These are phyloP conservation scores for Blastobotrys persicus DNA, from an alignment of 1,139 yeast genomes.

Conservation along the genomic window DNA sequence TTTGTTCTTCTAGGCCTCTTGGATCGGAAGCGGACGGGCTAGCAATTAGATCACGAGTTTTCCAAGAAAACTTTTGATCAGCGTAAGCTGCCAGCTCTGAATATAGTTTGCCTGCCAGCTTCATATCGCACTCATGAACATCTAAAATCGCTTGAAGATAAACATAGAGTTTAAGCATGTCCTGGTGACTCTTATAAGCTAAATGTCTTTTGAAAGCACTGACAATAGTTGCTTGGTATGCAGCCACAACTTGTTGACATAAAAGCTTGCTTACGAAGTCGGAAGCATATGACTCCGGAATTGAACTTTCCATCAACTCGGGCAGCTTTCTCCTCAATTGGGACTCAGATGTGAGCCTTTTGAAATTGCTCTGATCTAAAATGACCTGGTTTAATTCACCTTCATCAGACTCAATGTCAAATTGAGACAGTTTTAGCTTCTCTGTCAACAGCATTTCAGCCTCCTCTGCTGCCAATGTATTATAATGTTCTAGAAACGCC, in stretches of 20 bases:
- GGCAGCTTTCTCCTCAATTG: not conserved
- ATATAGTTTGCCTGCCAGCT: conserved; percentile 18
- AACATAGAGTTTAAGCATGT: not conserved
- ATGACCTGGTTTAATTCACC: not conserved
- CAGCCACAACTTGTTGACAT: conserved; percentile 17
- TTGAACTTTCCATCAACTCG: not conserved
- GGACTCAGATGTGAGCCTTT: not conserved
- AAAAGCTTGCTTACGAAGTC: not conserved
- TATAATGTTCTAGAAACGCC: not conserved
- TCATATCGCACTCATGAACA: conserved; percentile 15
- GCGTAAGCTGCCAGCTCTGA: conserved; percentile 21
- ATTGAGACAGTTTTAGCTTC: not conserved
- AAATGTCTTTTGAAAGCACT: conserved; percentile 12
- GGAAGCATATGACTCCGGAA: conserved; percentile 1
- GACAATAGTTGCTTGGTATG: conserved; percentile 14
- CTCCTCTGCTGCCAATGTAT: not conserved
- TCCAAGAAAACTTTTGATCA: conserved; percentile 1
- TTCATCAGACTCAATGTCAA: not conserved
- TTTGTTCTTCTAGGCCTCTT: not conserved
- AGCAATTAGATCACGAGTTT: not conserved
- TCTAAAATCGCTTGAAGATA: not conserved
- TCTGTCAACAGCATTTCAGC: not conserved
- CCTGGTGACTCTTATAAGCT: not conserved
- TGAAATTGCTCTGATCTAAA: not conserved
- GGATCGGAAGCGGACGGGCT: not conserved